phyloP scores from a whole-genome alignment of 2,329 filamentous ascomycete species.

The Aspergillus ustus region DNA sequence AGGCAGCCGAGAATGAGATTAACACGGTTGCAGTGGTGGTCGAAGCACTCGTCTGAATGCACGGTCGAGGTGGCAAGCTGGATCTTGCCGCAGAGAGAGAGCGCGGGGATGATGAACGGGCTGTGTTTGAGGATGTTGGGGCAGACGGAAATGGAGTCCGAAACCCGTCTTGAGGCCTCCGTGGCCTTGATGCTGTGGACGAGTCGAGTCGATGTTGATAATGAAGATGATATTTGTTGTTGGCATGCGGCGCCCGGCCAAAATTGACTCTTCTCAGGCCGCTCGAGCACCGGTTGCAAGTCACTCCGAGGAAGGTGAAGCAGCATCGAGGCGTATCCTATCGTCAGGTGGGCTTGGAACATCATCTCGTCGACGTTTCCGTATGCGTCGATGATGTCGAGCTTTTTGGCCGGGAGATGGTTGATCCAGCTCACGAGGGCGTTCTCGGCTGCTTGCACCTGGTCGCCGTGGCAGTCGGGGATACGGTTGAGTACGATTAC shows the following conservation, averaged over 20 bases:
- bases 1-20: constrained; percentile 41
- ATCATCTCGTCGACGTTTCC: constrained; percentile 72
- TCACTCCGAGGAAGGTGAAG: constrained; percentile 79
- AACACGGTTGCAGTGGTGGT: constrained; percentile 44
- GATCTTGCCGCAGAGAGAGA: constrained; percentile 39
- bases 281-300: constrained; percentile 46
- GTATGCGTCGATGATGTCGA: constrained; percentile 68
- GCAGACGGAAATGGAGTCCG: constrained; percentile 38
- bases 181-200: constrained; percentile 43
- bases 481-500: constrained; percentile 60
- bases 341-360: constrained; percentile 45
- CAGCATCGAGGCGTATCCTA: constrained; percentile 62
- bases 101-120: constrained; percentile 36
- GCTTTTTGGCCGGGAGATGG: constrained; percentile 73
- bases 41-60: constrained; percentile 43
- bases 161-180: constrained; percentile 39
- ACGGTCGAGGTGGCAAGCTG: constrained; percentile 39
- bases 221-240: constrained; percentile 33
- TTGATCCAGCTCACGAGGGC: constrained; percentile 73
- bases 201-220: constrained; percentile 35
- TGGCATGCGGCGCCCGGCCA: not conserved
- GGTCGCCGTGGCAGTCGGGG: constrained; percentile 51
- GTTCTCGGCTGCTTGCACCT: constrained; percentile 62
- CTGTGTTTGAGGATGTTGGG: constrained; percentile 38
- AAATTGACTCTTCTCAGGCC: not conserved